Conservation (phyloP, 352 stramenopile genomes). For the Globisporangium middletonii region DNA sequence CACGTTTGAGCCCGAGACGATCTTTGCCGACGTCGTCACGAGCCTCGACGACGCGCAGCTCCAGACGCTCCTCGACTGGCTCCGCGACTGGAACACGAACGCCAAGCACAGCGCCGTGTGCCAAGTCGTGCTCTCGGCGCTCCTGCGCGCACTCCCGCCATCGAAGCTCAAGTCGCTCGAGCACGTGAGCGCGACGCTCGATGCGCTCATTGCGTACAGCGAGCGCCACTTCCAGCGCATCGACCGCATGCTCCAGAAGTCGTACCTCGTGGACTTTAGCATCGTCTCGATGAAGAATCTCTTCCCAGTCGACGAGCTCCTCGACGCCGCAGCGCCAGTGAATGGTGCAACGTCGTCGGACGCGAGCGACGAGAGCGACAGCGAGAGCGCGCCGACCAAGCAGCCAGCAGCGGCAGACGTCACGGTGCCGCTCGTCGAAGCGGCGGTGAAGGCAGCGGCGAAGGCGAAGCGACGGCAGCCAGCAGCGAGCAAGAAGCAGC, state of each 20-base stretch:
- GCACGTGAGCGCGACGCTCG: slow-evolving; percentile 74
- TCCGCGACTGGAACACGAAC: slow-evolving; percentile 98
- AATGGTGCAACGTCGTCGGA: slow-evolving; percentile 17
- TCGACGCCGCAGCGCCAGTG: slow-evolving; percentile 3
- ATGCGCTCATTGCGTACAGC: slow-evolving; percentile 95
- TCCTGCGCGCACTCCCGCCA: slow-evolving; percentile 73
- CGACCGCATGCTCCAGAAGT: slow-evolving; percentile 94
- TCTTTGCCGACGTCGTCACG: slow-evolving; percentile 56
- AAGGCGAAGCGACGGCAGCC: slow-evolving; percentile 13
- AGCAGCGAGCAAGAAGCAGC: not conserved
- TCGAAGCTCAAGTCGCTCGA: slow-evolving; percentile 66
- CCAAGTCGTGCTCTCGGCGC: slow-evolving; percentile 90
- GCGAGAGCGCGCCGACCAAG: not conserved
- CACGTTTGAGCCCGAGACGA: slow-evolving; percentile 49
- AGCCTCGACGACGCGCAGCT: slow-evolving; percentile 84
- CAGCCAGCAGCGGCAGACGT: slow-evolving; percentile 6
- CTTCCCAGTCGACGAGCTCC: slow-evolving; percentile 30
- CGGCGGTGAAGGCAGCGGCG: slow-evolving; percentile 18
- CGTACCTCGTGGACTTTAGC: slow-evolving; percentile 95
- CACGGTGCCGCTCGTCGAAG: not conserved
- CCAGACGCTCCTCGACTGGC: slow-evolving; percentile 90
- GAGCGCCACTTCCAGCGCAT: slow-evolving; percentile 97
- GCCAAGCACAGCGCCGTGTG: slow-evolving; percentile 91
- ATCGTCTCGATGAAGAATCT: slow-evolving; percentile 86
- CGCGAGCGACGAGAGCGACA: slow-evolving; percentile 31